Percentiles rank a stretch among this genome's conserved stretches.
Evolutionary conservation across 257 asterid genomes (phyloP).

Genomic region (Solanum sejunctum): DNA sequence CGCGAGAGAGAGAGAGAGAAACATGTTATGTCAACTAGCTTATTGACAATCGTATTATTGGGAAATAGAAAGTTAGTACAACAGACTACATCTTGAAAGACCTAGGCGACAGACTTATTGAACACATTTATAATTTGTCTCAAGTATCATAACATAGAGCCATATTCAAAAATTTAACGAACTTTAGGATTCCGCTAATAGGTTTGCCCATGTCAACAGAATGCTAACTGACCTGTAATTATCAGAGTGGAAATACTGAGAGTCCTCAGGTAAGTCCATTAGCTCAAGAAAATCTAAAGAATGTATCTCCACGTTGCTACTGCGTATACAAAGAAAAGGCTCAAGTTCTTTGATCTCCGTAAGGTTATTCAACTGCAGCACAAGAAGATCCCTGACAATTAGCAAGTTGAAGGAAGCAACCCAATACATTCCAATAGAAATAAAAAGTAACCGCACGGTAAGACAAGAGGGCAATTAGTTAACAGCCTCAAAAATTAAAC

Average conservation of each 20-base stretch:
- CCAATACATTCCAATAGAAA: neutral
- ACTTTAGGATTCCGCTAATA: neutral
- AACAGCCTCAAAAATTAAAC: neutral
- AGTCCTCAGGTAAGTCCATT: slow-evolving; percentile 69
- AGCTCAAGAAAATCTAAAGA: slow-evolving; percentile 46
- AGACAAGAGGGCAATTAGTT: neutral
- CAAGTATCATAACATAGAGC: neutral
- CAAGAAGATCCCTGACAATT: neutral
- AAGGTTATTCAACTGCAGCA: slow-evolving; percentile 57
- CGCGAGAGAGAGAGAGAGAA: neutral
- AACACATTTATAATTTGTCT: neutral
- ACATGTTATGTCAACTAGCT: neutral
- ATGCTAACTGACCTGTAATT: slow-evolving; percentile 41
- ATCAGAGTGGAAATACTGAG: slow-evolving; percentile 59
- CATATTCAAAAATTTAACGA: neutral
- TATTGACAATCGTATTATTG: neutral
- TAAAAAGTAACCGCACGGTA: neutral
- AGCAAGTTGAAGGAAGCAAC: neutral
- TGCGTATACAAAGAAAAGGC: slow-evolving; percentile 51
- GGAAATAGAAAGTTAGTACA: neutral
- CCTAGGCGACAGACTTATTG: neutral
- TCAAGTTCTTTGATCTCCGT: slow-evolving; percentile 58
- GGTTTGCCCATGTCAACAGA: neutral
- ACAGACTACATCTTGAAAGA: neutral
- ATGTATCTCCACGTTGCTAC: slow-evolving; percentile 30